Evolutionary conservation across 163 green algal species (phyloP).

Genomic region (Chloroidium sp.): DNA sequence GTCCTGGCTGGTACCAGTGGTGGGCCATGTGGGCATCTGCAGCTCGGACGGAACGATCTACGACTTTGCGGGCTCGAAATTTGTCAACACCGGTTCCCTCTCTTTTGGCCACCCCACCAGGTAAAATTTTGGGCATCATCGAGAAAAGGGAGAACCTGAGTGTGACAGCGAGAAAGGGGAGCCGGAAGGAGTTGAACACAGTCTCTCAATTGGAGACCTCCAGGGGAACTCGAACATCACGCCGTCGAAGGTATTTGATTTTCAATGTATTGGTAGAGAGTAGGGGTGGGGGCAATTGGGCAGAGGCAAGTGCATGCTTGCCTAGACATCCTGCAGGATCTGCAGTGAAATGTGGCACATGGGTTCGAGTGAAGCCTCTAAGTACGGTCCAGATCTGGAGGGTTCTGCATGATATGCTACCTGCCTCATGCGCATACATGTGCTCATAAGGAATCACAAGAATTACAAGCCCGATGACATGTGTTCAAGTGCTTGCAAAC

Average conservation of each 20-base stretch:
- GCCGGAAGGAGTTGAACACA: too few relatives aligned
- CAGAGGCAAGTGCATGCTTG: too few relatives aligned
- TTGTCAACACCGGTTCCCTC: constrained; percentile 34
- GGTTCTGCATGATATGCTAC: neutral
- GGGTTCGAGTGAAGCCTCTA: too few relatives aligned
- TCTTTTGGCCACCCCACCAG: constrained; percentile 44
- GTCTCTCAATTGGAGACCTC: neutral
- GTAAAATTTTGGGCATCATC: constrained; percentile 14
- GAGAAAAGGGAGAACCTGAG: neutral
- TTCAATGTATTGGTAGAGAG: too few relatives aligned
- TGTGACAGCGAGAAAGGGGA: too few relatives aligned
- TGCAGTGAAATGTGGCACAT: too few relatives aligned
- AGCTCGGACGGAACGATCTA: constrained; percentile 38
- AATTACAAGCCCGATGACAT: neutral
- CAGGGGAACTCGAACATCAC: neutral
- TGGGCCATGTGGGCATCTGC: constrained; percentile 58
- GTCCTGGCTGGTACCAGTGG: constrained; percentile 49
- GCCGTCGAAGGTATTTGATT: neutral
- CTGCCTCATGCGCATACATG: neutral
- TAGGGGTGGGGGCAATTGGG: too few relatives aligned
- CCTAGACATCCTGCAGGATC: too few relatives aligned
- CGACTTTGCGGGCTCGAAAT: constrained; percentile 50
- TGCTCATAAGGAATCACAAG: neutral
- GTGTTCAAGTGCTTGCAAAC: constrained; percentile 3
- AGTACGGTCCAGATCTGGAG: too few relatives aligned